phyloP scores from a whole-genome alignment of 768 basidiomycete species.

The Rhodosporidiobolus odoratus region DNA sequence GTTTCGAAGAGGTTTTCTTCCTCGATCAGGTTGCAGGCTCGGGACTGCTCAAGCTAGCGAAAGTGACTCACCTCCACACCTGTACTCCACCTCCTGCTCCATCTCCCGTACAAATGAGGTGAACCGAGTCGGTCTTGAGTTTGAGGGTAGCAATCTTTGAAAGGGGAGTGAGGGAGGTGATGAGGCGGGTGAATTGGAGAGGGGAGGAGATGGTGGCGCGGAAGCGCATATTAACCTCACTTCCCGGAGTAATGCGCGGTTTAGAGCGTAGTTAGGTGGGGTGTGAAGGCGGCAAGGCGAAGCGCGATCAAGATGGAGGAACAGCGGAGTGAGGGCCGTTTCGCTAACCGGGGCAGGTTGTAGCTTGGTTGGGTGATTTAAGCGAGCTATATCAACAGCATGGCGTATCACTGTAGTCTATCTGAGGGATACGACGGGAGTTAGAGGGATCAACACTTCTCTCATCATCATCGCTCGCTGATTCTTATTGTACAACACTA shows the following conservation, averaged over 20 bases:
- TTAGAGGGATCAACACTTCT: no score
- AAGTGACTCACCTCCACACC: slow-evolving; percentile 64
- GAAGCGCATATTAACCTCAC: slow-evolving; percentile 32
- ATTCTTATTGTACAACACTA: no score
- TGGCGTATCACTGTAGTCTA: no score
- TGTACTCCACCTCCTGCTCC: slow-evolving; percentile 77
- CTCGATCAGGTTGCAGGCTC: neutral
- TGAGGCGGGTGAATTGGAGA: slow-evolving; percentile 15
- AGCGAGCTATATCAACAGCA: no score
- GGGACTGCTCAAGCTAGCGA: slow-evolving; percentile 44
- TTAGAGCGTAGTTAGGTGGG: neutral
- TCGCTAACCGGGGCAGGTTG: no score
- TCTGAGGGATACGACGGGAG: no score
- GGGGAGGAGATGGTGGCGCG: slow-evolving; percentile 25
- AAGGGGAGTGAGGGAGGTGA: slow-evolving; percentile 32
- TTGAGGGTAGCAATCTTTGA: slow-evolving; percentile 34
- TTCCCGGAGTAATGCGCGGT: neutral
- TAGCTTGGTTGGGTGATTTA: no score
- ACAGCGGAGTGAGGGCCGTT: no score
- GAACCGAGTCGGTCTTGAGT: slow-evolving; percentile 48
- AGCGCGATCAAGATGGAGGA: no score
- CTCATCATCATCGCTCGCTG: no score
- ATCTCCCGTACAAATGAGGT: slow-evolving; percentile 76
- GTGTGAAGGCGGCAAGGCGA: no score
- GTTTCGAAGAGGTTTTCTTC: neutral